Conservation (phyloP, 176 grass and related monocot species). For the Avena atlantica region DNA sequence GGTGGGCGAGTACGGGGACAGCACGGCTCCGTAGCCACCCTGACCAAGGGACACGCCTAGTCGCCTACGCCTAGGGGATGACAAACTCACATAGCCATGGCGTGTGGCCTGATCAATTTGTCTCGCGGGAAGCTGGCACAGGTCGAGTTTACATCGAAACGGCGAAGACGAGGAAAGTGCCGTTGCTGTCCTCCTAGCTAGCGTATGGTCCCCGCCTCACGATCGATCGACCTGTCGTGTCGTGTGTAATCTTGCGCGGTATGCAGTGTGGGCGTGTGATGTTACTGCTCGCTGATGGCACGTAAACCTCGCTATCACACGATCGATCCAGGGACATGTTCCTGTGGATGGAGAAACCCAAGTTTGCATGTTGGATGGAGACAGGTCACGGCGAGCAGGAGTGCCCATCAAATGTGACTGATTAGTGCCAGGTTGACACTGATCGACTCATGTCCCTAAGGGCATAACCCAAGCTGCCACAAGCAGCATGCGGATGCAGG, state of each 20-base stretch:
- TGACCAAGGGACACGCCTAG: constrained; percentile 39
- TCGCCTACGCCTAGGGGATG: neutral
- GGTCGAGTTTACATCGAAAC: neutral
- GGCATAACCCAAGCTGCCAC: no score
- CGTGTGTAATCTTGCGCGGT: neutral
- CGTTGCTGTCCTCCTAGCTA: neutral
- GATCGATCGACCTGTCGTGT: neutral
- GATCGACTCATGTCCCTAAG: neutral
- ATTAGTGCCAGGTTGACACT: neutral
- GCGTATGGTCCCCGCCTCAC: no score
- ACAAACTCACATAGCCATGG: constrained; percentile 11
- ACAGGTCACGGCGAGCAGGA: neutral
- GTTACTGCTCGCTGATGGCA: neutral
- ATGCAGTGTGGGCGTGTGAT: neutral
- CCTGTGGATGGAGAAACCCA: constrained; percentile 34
- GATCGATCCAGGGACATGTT: constrained; percentile 35
- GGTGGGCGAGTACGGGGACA: constrained; percentile 40
- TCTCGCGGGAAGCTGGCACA: neutral
- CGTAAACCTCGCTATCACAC: constrained; percentile 24
- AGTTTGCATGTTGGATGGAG: constrained; percentile 47
- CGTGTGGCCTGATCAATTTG: neutral
- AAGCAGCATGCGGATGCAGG: neutral
- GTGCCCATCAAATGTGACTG: neutral
- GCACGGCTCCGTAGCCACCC: constrained; percentile 47
- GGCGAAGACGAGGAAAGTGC: neutral